Evolutionary conservation across 495 filamentous ascomycete genomes (phyloP).

Genomic region (Talaromyces stipitatus): DNA sequence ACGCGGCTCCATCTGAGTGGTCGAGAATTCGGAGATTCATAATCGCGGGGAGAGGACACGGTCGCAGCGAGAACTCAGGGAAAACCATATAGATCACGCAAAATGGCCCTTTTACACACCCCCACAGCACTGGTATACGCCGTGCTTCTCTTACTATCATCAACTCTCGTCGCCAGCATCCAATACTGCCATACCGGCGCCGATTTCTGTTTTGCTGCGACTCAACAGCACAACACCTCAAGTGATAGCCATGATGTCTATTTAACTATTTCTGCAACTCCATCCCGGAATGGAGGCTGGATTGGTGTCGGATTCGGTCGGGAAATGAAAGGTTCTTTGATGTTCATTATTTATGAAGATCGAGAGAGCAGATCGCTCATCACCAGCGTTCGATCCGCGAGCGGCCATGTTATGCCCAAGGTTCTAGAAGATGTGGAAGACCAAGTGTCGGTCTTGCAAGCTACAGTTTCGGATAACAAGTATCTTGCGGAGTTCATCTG

Average conservation of each 20-base stretch:
- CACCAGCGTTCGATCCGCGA: constrained; percentile 4
- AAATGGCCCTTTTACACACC: background rate
- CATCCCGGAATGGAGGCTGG: constrained; percentile 3
- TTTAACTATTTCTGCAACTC: constrained; percentile 2
- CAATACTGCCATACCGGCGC: constrained; percentile 3
- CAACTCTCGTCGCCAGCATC: background rate
- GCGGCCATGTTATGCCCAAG: constrained; percentile 6
- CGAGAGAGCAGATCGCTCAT: background rate
- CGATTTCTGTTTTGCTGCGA: constrained; percentile 2
- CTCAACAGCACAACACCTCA: background rate
- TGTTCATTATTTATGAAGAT: constrained; percentile 8
- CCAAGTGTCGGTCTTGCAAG: constrained; percentile 1
- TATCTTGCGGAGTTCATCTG: constrained; percentile 1
- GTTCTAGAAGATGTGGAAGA: background rate
- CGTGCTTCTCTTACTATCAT: background rate
- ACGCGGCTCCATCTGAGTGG: background rate
- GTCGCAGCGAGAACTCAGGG: background rate
- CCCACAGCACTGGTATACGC: background rate
- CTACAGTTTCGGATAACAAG: background rate
- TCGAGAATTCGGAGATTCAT: background rate
- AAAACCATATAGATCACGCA: background rate
- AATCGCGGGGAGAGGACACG: background rate
- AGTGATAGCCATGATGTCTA: constrained; percentile 1
- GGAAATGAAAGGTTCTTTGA: constrained; percentile 5
- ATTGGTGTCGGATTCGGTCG: background rate